These are phyloP conservation scores for Pseudohalonectria lignicola DNA, from an alignment of 2,329 filamentous ascomycete species.

Conservation along the genomic window DNA sequence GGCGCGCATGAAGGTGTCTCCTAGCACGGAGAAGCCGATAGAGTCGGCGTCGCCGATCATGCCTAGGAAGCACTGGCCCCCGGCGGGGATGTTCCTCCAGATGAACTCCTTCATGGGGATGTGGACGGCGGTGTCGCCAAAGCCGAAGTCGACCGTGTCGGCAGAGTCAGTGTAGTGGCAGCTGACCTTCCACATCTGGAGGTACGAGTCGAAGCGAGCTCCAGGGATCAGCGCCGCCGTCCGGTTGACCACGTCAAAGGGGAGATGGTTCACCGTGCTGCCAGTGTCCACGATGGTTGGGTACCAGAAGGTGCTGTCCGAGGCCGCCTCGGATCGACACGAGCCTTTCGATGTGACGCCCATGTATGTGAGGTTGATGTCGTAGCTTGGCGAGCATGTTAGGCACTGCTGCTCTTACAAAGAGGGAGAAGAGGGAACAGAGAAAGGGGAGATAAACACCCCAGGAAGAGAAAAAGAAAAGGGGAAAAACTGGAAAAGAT, in stretches of 20 bases:
- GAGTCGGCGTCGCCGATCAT: constrained; percentile 4
- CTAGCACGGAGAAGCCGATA: constrained; percentile 8
- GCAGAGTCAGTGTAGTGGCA: constrained; percentile 4
- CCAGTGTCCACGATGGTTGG: constrained; percentile 4
- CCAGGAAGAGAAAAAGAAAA: too few relatives aligned
- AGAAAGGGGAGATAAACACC: not conserved
- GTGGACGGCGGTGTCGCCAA: constrained; percentile 8
- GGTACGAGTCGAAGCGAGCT: constrained; percentile 6
- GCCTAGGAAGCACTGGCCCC: constrained; percentile 8
- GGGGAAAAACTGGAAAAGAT: too few relatives aligned
- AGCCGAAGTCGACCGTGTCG: constrained; percentile 9
- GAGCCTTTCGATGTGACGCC: constrained; percentile 1
- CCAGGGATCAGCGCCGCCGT: constrained; percentile 2
- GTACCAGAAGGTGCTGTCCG: not conserved
- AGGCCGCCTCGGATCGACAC: not conserved
- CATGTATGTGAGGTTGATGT: constrained; percentile 4
- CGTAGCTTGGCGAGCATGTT: constrained; percentile 1
- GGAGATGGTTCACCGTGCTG: constrained; percentile 1
- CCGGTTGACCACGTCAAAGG: constrained; percentile 4
- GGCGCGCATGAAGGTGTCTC: constrained; percentile 10
- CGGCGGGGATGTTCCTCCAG: constrained; percentile 6
- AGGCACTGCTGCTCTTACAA: too few relatives aligned
- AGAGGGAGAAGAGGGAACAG: not conserved
- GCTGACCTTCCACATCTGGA: constrained; percentile 5
- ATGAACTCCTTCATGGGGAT: constrained; percentile 10